Percentiles rank a stretch among this genome's conserved stretches.
Evolutionary conservation across 768 basidiomycete species (phyloP).

Genomic region (Auricularia heimuer): DNA sequence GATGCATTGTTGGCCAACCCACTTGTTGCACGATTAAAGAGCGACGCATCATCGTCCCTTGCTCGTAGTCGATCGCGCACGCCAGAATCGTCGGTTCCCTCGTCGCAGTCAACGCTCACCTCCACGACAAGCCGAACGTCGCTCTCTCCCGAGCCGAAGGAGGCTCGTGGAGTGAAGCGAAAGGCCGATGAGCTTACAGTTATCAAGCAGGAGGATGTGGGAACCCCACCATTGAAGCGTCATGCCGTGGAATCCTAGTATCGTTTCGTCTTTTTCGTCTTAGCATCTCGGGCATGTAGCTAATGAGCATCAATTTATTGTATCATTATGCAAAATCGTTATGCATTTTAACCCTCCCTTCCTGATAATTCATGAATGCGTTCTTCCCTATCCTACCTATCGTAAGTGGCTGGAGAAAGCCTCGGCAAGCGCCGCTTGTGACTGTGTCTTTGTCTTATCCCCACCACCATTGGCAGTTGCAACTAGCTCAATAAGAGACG

Average conservation of each 20-base stretch:
- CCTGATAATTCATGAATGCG: background rate
- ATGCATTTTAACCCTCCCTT: constrained; percentile 4
- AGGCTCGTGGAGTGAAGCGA: constrained; percentile 55
- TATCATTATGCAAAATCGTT: constrained; percentile 22
- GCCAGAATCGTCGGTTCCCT: constrained; percentile 39
- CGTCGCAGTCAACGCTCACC: constrained; percentile 11
- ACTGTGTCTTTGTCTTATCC: background rate
- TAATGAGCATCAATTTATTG: too few species aligned
- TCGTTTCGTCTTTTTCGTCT: constrained; percentile 8
- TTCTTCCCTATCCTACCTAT: background rate
- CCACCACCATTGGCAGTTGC: background rate
- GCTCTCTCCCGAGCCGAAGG: constrained; percentile 41
- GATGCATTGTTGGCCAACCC: constrained; percentile 63
- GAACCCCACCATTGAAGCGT: constrained; percentile 13
- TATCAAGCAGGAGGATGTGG: constrained; percentile 6
- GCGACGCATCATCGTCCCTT: constrained; percentile 31
- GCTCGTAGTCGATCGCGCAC: constrained; percentile 64
- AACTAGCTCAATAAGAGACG: too few species aligned
- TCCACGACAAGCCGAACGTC: constrained; percentile 31
- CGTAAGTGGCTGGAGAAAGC: background rate
- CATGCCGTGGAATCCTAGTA: constrained; percentile 18
- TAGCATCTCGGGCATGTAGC: too few species aligned
- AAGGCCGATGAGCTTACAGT: constrained; percentile 49
- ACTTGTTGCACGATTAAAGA: constrained; percentile 58
- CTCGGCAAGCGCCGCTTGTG: background rate